A percentile compares a stretch with the other conserved stretches of the same genome.
These are phyloP conservation scores for Termitomyces sp. DNA, from an alignment of 768 basidiomycete genomes.

Conservation along the genomic window DNA sequence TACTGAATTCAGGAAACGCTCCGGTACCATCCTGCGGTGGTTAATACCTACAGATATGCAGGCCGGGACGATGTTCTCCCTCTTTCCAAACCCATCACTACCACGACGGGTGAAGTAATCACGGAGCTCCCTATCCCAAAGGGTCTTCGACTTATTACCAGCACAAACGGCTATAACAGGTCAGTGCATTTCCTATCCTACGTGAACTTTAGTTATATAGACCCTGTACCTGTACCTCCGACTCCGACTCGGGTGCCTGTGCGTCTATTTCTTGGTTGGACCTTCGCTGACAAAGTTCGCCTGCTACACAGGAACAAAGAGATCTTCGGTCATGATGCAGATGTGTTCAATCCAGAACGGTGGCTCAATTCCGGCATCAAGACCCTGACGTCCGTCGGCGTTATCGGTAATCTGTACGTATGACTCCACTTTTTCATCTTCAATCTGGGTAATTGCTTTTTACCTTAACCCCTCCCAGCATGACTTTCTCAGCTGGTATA, in stretches of 20 bases:
- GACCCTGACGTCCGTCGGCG: conserved; percentile 41
- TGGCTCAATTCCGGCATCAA: conserved; percentile 42
- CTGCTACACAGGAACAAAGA: conserved; percentile 29
- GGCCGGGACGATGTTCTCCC: conserved; percentile 55
- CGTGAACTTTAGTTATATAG: too few relatives aligned
- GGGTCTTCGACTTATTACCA: conserved; percentile 45
- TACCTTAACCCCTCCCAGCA: conserved; percentile 8
- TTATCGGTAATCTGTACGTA: conserved; percentile 44
- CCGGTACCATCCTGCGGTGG: conserved; percentile 39
- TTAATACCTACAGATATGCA: conserved; percentile 35
- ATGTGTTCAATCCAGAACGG: conserved; percentile 44
- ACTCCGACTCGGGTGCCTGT: neutral
- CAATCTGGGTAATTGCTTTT: conserved; percentile 1
- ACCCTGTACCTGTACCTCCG: neutral
- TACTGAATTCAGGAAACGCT: conserved; percentile 36
- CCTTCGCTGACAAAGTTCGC: neutral
- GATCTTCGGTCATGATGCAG: conserved; percentile 46
- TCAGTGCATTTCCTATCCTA: conserved; percentile 14
- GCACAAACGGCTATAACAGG: conserved; percentile 55
- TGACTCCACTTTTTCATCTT: neutral
- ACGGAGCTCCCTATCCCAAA: conserved; percentile 47
- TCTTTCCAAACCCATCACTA: conserved; percentile 48
- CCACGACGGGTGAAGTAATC: conserved; percentile 39
- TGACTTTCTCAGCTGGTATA: conserved; percentile 29
- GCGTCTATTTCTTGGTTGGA: neutral